Conservation (phyloP, 768 basidiomycete genomes). For the Termitomyces sp. region DNA sequence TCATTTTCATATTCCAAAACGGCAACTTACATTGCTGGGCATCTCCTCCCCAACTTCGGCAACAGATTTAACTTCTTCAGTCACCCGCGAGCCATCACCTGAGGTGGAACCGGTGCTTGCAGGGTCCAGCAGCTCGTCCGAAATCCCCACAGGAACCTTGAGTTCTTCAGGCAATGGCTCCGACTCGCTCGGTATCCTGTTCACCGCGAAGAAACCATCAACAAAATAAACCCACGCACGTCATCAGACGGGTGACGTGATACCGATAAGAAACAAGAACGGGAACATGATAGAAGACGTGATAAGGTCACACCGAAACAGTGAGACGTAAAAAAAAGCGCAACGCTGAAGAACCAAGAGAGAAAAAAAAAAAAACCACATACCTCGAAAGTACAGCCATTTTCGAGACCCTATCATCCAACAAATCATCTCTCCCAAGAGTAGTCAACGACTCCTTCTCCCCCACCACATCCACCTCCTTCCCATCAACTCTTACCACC, state of each 20-base stretch:
- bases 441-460: constrained; percentile 75
- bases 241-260: constrained; percentile 1
- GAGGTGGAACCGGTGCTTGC: constrained; percentile 12
- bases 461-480: constrained; percentile 53
- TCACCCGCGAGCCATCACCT: constrained; percentile 14
- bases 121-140: constrained; percentile 52
- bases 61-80: constrained; percentile 14
- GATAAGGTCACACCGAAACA: background rate
- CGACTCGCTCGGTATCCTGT: constrained; percentile 48
- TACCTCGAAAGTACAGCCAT: constrained; percentile 68
- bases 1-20: constrained; percentile 8
- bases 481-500: constrained; percentile 33
- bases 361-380: constrained; percentile 16
- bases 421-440: constrained; percentile 70
- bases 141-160: constrained; percentile 52
- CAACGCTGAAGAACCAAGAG: background rate
- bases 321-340: constrained; percentile 5
- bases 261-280: background rate
- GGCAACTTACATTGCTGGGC: constrained; percentile 19
- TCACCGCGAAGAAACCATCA: background rate
- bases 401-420: constrained; percentile 62
- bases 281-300: background rate
- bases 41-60: constrained; percentile 20
- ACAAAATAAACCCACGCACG: constrained; percentile 5
- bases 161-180: constrained; percentile 59